Evolutionary conservation across 2,329 filamentous ascomycete genomes (phyloP).

Genomic region (Xylogone sp.): DNA sequence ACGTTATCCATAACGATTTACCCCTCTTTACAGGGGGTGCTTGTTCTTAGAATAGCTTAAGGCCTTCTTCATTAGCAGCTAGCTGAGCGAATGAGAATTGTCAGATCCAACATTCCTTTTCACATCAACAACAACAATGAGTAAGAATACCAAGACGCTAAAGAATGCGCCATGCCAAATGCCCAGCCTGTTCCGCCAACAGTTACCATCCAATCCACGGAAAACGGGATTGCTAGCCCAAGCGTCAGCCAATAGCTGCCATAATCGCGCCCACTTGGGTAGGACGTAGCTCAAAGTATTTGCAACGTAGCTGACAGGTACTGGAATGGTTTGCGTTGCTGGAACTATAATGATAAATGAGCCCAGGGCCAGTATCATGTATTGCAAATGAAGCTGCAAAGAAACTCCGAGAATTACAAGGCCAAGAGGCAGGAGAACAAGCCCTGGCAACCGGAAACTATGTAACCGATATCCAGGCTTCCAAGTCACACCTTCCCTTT

Average conservation of each 20-base stretch:
- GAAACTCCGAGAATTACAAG: slow-evolving; percentile 34
- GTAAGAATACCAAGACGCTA: not conserved
- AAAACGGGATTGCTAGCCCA: slow-evolving; percentile 1
- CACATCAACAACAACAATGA: not conserved
- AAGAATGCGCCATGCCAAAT: slow-evolving; percentile 1
- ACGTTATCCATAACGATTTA: too few relatives aligned
- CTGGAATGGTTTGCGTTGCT: slow-evolving; percentile 25
- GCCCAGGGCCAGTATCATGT: slow-evolving; percentile 34
- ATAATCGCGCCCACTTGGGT: slow-evolving; percentile 22
- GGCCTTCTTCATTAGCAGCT: not conserved
- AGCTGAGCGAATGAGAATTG: not conserved
- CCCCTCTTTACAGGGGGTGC: too few relatives aligned
- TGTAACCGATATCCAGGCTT: slow-evolving; percentile 23
- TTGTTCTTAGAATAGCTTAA: not conserved
- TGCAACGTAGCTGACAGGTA: slow-evolving; percentile 25
- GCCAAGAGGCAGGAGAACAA: slow-evolving; percentile 29
- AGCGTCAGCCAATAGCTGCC: not conserved
- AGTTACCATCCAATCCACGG: not conserved
- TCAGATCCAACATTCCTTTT: not conserved
- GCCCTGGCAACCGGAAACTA: slow-evolving; percentile 23
- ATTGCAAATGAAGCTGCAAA: slow-evolving; percentile 37
- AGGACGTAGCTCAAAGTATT: slow-evolving; percentile 30
- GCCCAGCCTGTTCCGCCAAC: not conserved
- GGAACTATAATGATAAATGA: slow-evolving; percentile 37
- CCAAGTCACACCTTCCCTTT: slow-evolving; percentile 7